These are phyloP conservation scores for Saposhnikovia divaricata DNA, from an alignment of 129 eudicot genomes.

Conservation along the genomic window DNA sequence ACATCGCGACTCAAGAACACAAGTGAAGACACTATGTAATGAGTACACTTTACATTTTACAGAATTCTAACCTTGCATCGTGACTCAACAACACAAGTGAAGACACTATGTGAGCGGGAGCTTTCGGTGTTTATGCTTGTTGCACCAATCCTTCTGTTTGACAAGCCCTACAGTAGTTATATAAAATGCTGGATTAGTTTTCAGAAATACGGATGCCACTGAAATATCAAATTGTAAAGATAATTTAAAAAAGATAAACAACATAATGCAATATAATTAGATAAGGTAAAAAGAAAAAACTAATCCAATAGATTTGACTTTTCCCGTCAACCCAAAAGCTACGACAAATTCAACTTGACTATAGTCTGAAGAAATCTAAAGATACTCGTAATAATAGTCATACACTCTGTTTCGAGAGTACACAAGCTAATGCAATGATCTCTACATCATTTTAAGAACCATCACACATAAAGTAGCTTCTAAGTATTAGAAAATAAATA, in stretches of 20 bases:
- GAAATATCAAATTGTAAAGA: not conserved
- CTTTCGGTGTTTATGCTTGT: slow-evolving; percentile 91
- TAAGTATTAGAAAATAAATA: not conserved
- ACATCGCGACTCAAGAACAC: slow-evolving; percentile 84
- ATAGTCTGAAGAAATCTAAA: not conserved
- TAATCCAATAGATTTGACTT: not conserved
- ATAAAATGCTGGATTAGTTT: not conserved
- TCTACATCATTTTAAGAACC: not conserved
- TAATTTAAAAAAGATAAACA: not conserved
- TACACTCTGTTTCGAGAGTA: not conserved
- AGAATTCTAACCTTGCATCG: slow-evolving; percentile 66
- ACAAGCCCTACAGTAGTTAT: slow-evolving; percentile 59
- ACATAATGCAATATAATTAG: not conserved
- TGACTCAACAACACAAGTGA: slow-evolving; percentile 96
- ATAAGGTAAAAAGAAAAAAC: not conserved
- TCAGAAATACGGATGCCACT: not conserved
- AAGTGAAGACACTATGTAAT: slow-evolving; percentile 69
- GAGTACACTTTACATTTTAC: not conserved
- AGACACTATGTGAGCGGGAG: slow-evolving; percentile 97
- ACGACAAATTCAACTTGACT: not conserved
- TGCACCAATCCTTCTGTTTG: slow-evolving; percentile 78
- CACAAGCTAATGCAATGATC: not conserved
- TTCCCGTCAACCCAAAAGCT: not conserved
- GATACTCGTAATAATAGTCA: not conserved
- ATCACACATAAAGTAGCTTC: not conserved